A percentile compares a stretch with the other conserved stretches of the same genome.
phyloP scores from a whole-genome alignment of 1,139 yeast species.

The Geotrichum cucujoidarum region DNA sequence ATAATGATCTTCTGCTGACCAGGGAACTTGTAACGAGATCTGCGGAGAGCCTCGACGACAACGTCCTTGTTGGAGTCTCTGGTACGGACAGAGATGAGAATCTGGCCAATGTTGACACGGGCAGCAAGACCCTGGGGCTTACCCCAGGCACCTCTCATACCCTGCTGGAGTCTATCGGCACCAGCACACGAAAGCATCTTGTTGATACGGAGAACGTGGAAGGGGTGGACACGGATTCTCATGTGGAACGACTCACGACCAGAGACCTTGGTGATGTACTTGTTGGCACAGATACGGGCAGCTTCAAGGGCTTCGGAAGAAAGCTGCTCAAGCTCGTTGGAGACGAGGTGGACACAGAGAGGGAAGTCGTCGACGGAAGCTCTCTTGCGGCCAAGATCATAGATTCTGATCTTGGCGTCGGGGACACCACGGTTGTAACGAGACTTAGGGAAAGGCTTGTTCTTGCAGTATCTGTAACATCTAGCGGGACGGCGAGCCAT shows the following conservation, averaged over 20 bases:
- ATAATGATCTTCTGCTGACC: constrained; percentile 99
- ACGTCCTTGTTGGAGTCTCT: constrained; percentile 96
- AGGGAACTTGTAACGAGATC: constrained; percentile 99
- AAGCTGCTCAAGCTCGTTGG: constrained; percentile 98
- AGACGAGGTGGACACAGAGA: constrained; percentile 97
- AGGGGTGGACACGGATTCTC: constrained; percentile 99
- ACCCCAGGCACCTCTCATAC: constrained; percentile 99
- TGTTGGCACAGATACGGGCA: constrained; percentile 99
- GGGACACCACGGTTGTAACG: constrained; percentile 99
- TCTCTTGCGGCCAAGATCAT: constrained; percentile 99
- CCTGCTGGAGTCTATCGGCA: constrained; percentile 99
- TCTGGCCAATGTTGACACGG: constrained; percentile 98
- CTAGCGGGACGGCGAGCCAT: constrained; percentile 99
- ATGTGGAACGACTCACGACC: constrained; percentile 99
- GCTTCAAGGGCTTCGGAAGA: constrained; percentile 99
- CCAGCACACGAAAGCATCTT: constrained; percentile 99
- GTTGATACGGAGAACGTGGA: constrained; percentile 99
- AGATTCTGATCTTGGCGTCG: constrained; percentile 98
- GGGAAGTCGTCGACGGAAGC: constrained; percentile 99
- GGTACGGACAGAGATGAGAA: constrained; percentile 96
- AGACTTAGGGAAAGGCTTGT: constrained; percentile 99
- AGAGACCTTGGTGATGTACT: constrained; percentile 93
- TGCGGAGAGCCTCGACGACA: constrained; percentile 98
- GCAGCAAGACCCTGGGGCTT: constrained; percentile 99
- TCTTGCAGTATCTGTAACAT: constrained; percentile 99